Percentiles rank a stretch among this genome's conserved stretches.
These are phyloP conservation scores for Athelia sp. DNA, from an alignment of 1,284 basidiomycete species.

Conservation along the genomic window DNA sequence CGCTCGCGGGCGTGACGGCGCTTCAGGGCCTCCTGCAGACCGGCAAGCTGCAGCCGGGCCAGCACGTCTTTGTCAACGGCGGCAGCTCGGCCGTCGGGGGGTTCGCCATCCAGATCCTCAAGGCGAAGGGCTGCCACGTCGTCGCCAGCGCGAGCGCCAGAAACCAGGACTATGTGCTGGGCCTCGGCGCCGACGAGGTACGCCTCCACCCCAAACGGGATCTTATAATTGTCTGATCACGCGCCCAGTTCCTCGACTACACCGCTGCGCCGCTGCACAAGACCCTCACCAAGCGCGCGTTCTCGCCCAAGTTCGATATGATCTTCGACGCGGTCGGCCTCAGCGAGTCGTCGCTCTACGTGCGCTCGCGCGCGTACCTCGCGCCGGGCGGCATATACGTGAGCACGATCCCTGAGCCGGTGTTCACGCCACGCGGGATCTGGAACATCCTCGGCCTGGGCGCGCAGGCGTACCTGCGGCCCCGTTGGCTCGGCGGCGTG, in stretches of 20 bases:
- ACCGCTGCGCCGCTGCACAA: conserved; percentile 39
- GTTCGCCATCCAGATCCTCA: conserved; percentile 62
- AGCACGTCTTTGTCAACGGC: conserved; percentile 60
- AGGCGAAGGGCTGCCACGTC: conserved; percentile 49
- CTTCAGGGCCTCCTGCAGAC: conserved; percentile 42
- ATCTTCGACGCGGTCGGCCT: conserved; percentile 37
- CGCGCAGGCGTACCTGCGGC: conserved; percentile 25
- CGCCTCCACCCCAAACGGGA: not conserved
- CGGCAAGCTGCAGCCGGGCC: conserved; percentile 36
- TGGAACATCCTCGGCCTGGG: conserved; percentile 23
- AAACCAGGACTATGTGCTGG: conserved; percentile 41
- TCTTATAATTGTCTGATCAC: no score
- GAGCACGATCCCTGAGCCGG: conserved; percentile 34
- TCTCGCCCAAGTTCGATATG: conserved; percentile 34
- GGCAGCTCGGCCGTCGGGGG: conserved; percentile 61
- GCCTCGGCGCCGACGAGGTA: conserved; percentile 38
- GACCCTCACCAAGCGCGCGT: conserved; percentile 31
- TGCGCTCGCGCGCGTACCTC: conserved; percentile 36
- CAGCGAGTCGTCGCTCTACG: conserved; percentile 31
- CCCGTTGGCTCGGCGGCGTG: conserved; percentile 43
- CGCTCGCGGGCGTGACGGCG: conserved; percentile 52
- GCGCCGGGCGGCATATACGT: conserved; percentile 41
- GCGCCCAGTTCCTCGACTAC: conserved; percentile 57
- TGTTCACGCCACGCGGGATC: no score
- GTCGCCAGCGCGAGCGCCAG: conserved; percentile 48